Base-by-base conservation (phyloP, 306 rosid genomes). In the Mucuna pruriens region DNA sequence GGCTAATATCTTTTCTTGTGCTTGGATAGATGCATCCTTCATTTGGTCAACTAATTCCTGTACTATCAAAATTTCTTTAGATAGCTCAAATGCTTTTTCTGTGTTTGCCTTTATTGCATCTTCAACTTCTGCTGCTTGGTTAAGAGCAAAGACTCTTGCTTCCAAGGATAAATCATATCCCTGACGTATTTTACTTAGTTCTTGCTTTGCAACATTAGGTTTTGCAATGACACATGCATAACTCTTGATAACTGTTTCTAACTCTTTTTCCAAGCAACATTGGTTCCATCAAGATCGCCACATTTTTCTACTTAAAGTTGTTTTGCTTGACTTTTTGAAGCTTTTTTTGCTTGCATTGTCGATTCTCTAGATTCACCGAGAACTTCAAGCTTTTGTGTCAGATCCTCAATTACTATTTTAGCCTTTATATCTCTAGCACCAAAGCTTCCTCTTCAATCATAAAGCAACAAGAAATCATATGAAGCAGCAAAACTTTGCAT, bases 361-460 rank as follows among this genome's bases (percentile, higher is more conserved):
- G 79, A 85, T 76, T 88, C 92, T 80, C 86, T 90, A 39, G 88
- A 86, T 81, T 90, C 90, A 73, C 34, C 22, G 15, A 86, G 79
- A 17, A 78, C 83, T 48, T 78, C 79, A 84, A 90, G 82, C 87
- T 89, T 89, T n/a, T 72, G 77, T 9, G 70, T 75, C 48, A 92
- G 85, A 38, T 85, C 95, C 58, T 88, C 87, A 26, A 76, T 84
- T 15, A 87, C 71, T 85, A 33, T 75, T 76, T 86, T 86, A 63
- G 99, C 99, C 74, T 95, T 91, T 88, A 91, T 95, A 97, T 93
- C 93, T 74, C 78, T 95, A 40, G 96, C 97, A 49, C 92, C 98
- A 76, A 84, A 87, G 70, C 92, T 93, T 88, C 98, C 97, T 60
- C 88, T 77, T 0, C 76, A 52, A 75, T 81, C 87, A 63, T 79